Percentiles rank a stretch among this genome's conserved stretches.
phyloP scores from a whole-genome alignment of 2,329 filamentous ascomycete species.

The Aspergillus oerlinghausenensis region DNA sequence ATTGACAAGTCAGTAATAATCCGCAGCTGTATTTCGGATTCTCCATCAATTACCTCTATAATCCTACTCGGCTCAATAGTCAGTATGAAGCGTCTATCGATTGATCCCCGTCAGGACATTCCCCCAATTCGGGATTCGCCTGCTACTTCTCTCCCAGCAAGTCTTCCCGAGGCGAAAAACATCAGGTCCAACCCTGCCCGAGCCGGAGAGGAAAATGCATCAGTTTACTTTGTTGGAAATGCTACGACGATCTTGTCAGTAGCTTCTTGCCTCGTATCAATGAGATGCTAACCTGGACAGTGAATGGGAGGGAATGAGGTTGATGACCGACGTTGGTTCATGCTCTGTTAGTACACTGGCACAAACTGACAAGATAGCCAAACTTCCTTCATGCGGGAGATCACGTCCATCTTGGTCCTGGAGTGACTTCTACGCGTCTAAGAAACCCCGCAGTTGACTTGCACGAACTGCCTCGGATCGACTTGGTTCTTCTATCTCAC shows the following conservation, averaged over 20 bases:
- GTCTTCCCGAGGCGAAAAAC: slow-evolving; percentile 42
- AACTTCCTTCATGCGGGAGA: slow-evolving; percentile 64
- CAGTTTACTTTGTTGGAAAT: slow-evolving; percentile 37
- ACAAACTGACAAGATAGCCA: slow-evolving; percentile 33
- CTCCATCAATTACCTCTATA: too few species aligned
- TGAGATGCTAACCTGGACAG: slow-evolving; percentile 15
- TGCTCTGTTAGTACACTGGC: too few species aligned
- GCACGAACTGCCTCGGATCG: slow-evolving; percentile 55
- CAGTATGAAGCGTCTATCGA: background rate
- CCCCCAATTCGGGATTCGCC: slow-evolving; percentile 39
- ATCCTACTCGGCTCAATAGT: background rate
- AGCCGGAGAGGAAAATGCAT: slow-evolving; percentile 30
- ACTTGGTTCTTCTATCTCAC: slow-evolving; percentile 58
- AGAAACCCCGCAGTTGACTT: slow-evolving; percentile 60
- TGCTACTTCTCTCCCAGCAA: slow-evolving; percentile 21
- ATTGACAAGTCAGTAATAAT: background rate
- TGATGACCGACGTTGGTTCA: slow-evolving; percentile 36
- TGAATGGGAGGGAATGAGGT: slow-evolving; percentile 37
- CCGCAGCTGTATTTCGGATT: too few species aligned
- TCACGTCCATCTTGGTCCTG: slow-evolving; percentile 63
- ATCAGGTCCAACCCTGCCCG: slow-evolving; percentile 41
- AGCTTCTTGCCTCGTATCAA: background rate
- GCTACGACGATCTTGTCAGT: slow-evolving; percentile 36
- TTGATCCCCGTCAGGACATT: slow-evolving; percentile 35
- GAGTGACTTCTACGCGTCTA: slow-evolving; percentile 51